These are phyloP conservation scores for Paraphoma chrysanthemicola DNA, from an alignment of 2,329 filamentous ascomycete species.

Conservation along the genomic window DNA sequence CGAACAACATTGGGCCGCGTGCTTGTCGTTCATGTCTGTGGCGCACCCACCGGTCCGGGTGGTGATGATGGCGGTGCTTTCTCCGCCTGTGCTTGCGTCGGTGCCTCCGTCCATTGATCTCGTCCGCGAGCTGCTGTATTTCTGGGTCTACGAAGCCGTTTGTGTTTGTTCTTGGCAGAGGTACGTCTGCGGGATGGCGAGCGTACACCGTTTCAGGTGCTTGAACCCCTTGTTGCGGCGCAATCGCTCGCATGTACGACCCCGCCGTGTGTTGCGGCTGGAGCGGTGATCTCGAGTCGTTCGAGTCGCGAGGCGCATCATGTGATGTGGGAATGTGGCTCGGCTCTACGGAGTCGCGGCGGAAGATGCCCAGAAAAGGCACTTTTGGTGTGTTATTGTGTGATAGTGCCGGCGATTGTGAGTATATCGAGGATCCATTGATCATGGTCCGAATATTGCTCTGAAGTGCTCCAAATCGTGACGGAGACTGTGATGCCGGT, in stretches of 20 bases:
- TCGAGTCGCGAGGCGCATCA: constrained; percentile 29
- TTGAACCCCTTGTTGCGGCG: constrained; percentile 27
- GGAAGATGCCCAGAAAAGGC: constrained; percentile 41
- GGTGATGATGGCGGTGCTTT: constrained; percentile 32
- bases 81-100: constrained; percentile 43
- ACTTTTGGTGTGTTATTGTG: constrained; percentile 42
- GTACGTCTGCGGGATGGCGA: constrained; percentile 43
- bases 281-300: constrained; percentile 37
- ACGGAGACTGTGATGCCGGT: constrained; percentile 23
- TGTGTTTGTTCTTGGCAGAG: constrained; percentile 26
- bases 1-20: constrained; percentile 23
- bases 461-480: constrained; percentile 27
- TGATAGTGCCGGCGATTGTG: constrained; percentile 37
- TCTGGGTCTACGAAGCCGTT: constrained; percentile 57
- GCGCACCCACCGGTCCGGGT: constrained; percentile 37
- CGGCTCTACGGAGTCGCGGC: constrained; percentile 34
- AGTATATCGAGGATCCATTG: constrained; percentile 48
- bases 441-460: constrained; percentile 37
- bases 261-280: constrained; percentile 43
- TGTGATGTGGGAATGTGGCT: constrained; percentile 24
- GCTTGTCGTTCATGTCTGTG: constrained; percentile 22
- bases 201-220: constrained; percentile 31
- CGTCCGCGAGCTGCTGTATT: constrained; percentile 56
- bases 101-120: constrained; percentile 50
- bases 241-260: constrained; percentile 43